Evolutionary conservation across 768 basidiomycete species (phyloP).

Genomic region (Boletus patriciae): DNA sequence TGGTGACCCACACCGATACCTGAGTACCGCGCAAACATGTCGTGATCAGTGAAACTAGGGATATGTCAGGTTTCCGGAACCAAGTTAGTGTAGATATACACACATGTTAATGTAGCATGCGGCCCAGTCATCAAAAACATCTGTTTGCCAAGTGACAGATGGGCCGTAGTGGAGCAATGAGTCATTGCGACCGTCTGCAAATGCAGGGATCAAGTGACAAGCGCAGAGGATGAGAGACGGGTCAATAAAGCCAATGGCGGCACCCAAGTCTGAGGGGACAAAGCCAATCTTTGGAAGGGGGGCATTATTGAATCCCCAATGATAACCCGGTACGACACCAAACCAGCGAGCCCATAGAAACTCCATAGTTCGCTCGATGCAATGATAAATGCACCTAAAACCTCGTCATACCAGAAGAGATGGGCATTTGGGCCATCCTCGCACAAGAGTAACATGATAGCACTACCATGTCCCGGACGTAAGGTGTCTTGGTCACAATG

Average conservation of each 20-base stretch:
- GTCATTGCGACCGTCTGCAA: slow-evolving; percentile 17
- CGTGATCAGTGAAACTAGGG: not conserved
- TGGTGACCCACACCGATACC: not conserved
- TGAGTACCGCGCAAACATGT: not conserved
- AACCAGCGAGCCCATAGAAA: slow-evolving; percentile 29
- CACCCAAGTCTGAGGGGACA: slow-evolving; percentile 3
- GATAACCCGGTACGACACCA: slow-evolving; percentile 6
- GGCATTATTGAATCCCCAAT: slow-evolving; percentile 8
- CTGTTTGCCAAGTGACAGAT: not conserved
- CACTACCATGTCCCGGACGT: slow-evolving; percentile 12
- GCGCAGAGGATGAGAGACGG: slow-evolving; percentile 14
- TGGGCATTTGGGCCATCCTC: not conserved
- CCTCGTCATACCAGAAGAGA: not conserved
- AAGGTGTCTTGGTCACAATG: slow-evolving; percentile 13
- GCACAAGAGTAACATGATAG: slow-evolving; percentile 22
- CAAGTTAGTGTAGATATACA: too few species aligned
- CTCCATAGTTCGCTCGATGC: not conserved
- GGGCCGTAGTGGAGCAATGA: slow-evolving; percentile 5
- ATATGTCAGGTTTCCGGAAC: not conserved
- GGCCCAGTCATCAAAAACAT: slow-evolving; percentile 6
- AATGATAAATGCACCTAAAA: slow-evolving; percentile 23
- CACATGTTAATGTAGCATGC: slow-evolving; percentile 20
- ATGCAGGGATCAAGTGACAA: slow-evolving; percentile 30
- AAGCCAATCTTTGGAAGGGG: slow-evolving; percentile 22
- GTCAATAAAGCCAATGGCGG: slow-evolving; percentile 11